Evolutionary conservation across 352 stramenopile genomes (phyloP), one percentile per base, ranked within the genome.

Genomic region (Phytopythium oedochilum): DNA sequence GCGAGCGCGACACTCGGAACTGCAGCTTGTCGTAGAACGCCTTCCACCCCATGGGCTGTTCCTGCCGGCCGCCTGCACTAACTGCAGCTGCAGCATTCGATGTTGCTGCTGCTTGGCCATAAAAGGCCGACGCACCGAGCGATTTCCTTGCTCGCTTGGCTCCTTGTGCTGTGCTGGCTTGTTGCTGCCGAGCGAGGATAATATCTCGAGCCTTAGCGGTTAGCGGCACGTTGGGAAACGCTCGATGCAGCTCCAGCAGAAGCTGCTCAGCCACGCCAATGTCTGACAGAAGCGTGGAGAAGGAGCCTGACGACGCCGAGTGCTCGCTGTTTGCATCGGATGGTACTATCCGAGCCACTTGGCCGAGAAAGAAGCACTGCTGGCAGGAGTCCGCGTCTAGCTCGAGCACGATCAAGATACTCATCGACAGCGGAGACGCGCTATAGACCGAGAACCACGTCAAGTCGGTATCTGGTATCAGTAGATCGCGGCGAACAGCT

Each of bases 11-110:
- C 7, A 92, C 68, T 49, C 76, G 71, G 59, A 88, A 94, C 53
- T 88, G 75, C n/a, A 94, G 71, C 36, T 83, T 81, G 32, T 86
- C 51, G 52, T 88, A 89, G 35, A 94, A 90, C 7, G 26, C 46
- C 2, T 23, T 26, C 83, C 83, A 92, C 8, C 47, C 34, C 15
- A 8, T 46, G 34, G 29, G 9, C 15, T 23, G 8, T 23, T 32
- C 15, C 7, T 18, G 6, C n/a, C 42, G 42, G 9, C 28, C 28
- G 39, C n/a, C 39, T 28, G 20, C 20, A 1, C 9, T 9, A 12
- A 6, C 6, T n/a, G 2, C 10, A n/a, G 45, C 9, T 40, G 5
- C 43, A 6, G 10, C 22, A 39, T 10, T 36, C 9, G 29, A 9
- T 5, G 29, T 20, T 3, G 6, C 17, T 18, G 29, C 12, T 17